Percentiles rank a stretch among this genome's conserved stretches.
Conservation (phyloP, 2,329 filamentous ascomycete species). For the Rhinocladiella mackenziei region DNA sequence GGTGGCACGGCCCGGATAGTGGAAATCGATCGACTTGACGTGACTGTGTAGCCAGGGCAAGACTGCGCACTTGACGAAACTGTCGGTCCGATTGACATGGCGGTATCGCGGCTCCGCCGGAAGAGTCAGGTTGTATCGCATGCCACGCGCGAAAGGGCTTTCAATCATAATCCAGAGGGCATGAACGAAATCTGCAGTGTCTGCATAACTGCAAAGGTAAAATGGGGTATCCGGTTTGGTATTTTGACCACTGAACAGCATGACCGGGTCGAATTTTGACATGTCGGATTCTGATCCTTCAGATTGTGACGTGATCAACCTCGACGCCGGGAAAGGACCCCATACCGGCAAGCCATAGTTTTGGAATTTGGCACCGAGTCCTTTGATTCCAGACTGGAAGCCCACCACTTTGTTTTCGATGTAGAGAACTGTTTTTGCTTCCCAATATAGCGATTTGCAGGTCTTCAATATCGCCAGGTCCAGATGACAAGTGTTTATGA, state of each 20-base stretch:
- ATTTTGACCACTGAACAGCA: slow-evolving; percentile 18
- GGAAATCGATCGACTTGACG: slow-evolving; percentile 17
- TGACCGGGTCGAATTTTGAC: slow-evolving; percentile 17
- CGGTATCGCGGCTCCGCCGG: slow-evolving; percentile 8
- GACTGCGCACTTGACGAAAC: slow-evolving; percentile 14
- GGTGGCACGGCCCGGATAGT: slow-evolving; percentile 1
- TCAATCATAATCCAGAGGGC: slow-evolving; percentile 26
- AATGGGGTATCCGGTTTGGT: slow-evolving; percentile 15
- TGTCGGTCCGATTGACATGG: slow-evolving; percentile 9
- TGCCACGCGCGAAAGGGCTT: slow-evolving; percentile 20
- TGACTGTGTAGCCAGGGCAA: slow-evolving; percentile 20
- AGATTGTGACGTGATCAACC: slow-evolving; percentile 4
- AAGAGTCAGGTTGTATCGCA: slow-evolving; percentile 19
- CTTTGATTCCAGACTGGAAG: slow-evolving; percentile 21
- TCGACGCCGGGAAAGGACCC: slow-evolving; percentile 13
- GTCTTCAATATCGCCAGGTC: slow-evolving; percentile 18
- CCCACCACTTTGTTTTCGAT: slow-evolving; percentile 22
- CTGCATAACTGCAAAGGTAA: slow-evolving; percentile 21
- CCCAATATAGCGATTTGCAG: slow-evolving; percentile 19
- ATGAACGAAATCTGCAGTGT: slow-evolving; percentile 19
- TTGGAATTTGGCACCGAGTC: slow-evolving; percentile 19
- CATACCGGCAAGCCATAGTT: slow-evolving; percentile 24
- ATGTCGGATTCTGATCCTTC: not conserved
- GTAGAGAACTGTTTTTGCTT: slow-evolving; percentile 19
- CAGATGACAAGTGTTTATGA: slow-evolving; percentile 17